phyloP scores from a whole-genome alignment of 2,329 filamentous ascomycete genomes.

The Cladosporium cucumerinum region DNA sequence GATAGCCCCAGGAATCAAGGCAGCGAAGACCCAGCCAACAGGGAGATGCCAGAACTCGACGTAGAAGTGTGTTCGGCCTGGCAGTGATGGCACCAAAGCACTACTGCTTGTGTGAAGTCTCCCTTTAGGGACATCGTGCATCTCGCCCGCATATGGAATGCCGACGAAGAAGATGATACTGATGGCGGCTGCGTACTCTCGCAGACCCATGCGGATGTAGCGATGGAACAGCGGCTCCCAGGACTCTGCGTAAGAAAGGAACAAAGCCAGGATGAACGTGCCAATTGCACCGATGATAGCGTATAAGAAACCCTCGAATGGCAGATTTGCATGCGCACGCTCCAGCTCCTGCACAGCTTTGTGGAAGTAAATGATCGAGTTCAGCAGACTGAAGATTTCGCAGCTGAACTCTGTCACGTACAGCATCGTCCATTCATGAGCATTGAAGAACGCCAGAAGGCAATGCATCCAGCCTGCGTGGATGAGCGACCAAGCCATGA shows the following conservation, averaged over 20 bases:
- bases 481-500: constrained; percentile 67
- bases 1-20: constrained; percentile 60
- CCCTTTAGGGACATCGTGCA: constrained; percentile 57
- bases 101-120: constrained; percentile 53
- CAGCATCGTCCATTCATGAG: constrained; percentile 67
- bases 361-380: constrained; percentile 67
- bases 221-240: constrained; percentile 62
- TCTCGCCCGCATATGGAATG: constrained; percentile 59
- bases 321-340: constrained; percentile 54
- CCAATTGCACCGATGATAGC: constrained; percentile 62
- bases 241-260: constrained; percentile 58
- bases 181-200: constrained; percentile 64
- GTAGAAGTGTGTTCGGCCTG: constrained; percentile 55
- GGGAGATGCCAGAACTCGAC: constrained; percentile 63
- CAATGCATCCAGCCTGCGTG: constrained; percentile 65
- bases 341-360: constrained; percentile 64
- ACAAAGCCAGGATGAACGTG: constrained; percentile 60
- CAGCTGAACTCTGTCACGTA: constrained; percentile 66
- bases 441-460: constrained; percentile 62
- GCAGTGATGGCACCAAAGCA: constrained; percentile 56
- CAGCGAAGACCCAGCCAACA: constrained; percentile 57
- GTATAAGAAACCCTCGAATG: constrained; percentile 62
- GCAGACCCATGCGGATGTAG: constrained; percentile 58
- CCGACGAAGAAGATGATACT: constrained; percentile 64
- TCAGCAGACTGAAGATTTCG: constrained; percentile 64